phyloP scores from a whole-genome alignment of 257 asterid species.

The Solanum virginianum region DNA sequence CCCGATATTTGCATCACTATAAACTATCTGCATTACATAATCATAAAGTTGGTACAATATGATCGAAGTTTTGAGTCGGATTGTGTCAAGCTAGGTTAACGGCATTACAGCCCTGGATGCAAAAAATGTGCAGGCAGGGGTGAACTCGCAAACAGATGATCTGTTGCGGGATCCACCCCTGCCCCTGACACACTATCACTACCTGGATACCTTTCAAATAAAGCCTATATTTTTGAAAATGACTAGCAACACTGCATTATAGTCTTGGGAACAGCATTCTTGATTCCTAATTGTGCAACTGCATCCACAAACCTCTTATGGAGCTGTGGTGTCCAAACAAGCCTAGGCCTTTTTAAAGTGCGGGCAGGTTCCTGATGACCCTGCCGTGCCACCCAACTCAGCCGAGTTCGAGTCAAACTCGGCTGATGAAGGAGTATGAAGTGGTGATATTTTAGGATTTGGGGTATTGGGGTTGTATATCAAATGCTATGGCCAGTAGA shows the following conservation, averaged over 20 bases:
- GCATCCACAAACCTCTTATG: slow-evolving; percentile 46
- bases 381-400: slow-evolving; percentile 34
- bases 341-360: slow-evolving; percentile 37
- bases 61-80: not conserved
- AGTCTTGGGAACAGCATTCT: slow-evolving; percentile 42
- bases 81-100: not conserved
- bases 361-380: slow-evolving; percentile 29
- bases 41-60: not conserved
- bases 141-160: slow-evolving; percentile 56
- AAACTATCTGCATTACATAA: not conserved
- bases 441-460: slow-evolving; percentile 20
- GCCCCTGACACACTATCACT: slow-evolving; percentile 12
- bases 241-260: slow-evolving; percentile 50
- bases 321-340: slow-evolving; percentile 47
- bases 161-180: slow-evolving; percentile 40
- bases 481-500: slow-evolving; percentile 59
- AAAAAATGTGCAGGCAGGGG: slow-evolving; percentile 68
- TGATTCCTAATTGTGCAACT: slow-evolving; percentile 40
- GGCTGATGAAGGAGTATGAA: slow-evolving; percentile 31
- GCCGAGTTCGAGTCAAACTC: slow-evolving; percentile 40
- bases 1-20: not conserved
- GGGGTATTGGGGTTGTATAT: slow-evolving; percentile 36
- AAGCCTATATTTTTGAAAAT: slow-evolving; percentile 34
- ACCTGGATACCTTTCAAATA: slow-evolving; percentile 40
- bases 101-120: slow-evolving; percentile 18